Evolutionary conservation across 2,329 filamentous ascomycete genomes (phyloP), one percentile per base, ranked within the genome.

Genomic region (Coniochaeta prunicola): DNA sequence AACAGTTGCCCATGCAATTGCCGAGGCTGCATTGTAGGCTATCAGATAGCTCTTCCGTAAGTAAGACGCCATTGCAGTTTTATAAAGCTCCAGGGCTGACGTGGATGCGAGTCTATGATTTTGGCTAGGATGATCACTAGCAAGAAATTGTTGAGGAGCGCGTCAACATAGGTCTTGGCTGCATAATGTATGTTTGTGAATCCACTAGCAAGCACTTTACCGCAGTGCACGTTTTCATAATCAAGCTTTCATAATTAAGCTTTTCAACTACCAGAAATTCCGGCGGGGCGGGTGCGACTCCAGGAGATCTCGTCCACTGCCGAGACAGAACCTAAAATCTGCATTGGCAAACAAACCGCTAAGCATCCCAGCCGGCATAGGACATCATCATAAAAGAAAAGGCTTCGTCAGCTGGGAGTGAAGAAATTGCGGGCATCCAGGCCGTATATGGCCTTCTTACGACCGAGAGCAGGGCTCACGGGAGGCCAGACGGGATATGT

Each of bases 1-100:
- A 58, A 97, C 86, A 19, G 84, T 83, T 42, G 82, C 75, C 94
- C 94, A 99, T 57, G 93, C 83, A 24, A 85, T 71, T 61, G 91
- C 84, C 57, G 88, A 96, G 64, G 87, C 69, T 67, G 85, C 80
- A 76, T 97, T 97, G 83, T 97, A 99, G 66, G 86, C 77, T 69
- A 92, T 81, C 58, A 97, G 85, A 77, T 97, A 96, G 69, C 76
- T 77, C 59, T 77, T 81, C 71, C 84, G 86, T 62, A 62, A 10
- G 54, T 38, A 38, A 17, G 54, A 56, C 19, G 21, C 54, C 54
- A 56, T 56, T n/a, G 54, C 26, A 10, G 8, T 15, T 42, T 31
- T 54, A n/a, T 12, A 12, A 24, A 36, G 30, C 45, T 15, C 30
- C 10, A 13, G n/a, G 24, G 15, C 24, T 50, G 45, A 17, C 24